phyloP scores from a whole-genome alignment of 495 filamentous ascomycete genomes.

The Penicillium canescens region DNA sequence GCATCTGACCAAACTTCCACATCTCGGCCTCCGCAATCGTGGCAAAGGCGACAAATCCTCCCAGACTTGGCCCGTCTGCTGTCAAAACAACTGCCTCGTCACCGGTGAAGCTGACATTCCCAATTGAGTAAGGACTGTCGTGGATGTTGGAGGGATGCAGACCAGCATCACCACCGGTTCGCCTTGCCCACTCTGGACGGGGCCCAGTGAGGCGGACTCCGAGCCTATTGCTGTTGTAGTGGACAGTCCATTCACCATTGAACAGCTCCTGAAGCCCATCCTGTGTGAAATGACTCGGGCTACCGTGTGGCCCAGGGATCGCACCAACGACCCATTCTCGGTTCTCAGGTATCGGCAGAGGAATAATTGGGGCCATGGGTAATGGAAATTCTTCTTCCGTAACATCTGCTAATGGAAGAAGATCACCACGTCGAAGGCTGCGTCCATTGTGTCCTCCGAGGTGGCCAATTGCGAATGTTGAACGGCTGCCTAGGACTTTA shows the following conservation, averaged over 20 bases:
- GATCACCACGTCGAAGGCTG: neutral
- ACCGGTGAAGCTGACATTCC: slow-evolving; percentile 20
- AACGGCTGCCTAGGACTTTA: slow-evolving; percentile 7
- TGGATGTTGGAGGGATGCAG: slow-evolving; percentile 21
- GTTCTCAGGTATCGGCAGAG: neutral
- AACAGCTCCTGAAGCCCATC: slow-evolving; percentile 4
- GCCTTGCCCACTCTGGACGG: slow-evolving; percentile 13
- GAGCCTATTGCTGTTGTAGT: slow-evolving; percentile 16
- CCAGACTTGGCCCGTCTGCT: slow-evolving; percentile 19
- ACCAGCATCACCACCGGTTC: slow-evolving; percentile 18
- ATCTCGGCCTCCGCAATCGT: slow-evolving; percentile 17
- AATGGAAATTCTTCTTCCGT: neutral
- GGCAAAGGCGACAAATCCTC: slow-evolving; percentile 16
- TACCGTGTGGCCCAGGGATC: slow-evolving; percentile 7
- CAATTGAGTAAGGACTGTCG: slow-evolving; percentile 19
- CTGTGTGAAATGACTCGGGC: slow-evolving; percentile 1
- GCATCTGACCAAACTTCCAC: slow-evolving; percentile 25
- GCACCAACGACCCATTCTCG: slow-evolving; percentile 6
- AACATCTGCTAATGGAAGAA: neutral
- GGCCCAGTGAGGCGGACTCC: slow-evolving; percentile 22
- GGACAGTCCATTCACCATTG: slow-evolving; percentile 26
- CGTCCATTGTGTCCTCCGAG: slow-evolving; percentile 12
- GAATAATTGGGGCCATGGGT: neutral
- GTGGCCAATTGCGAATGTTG: slow-evolving; percentile 4
- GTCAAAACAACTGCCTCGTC: slow-evolving; percentile 21